Percentiles rank a stretch among this genome's conserved stretches.
Conservation (phyloP, 495 filamentous ascomycete genomes). For the Delitschia confertaspora region DNA sequence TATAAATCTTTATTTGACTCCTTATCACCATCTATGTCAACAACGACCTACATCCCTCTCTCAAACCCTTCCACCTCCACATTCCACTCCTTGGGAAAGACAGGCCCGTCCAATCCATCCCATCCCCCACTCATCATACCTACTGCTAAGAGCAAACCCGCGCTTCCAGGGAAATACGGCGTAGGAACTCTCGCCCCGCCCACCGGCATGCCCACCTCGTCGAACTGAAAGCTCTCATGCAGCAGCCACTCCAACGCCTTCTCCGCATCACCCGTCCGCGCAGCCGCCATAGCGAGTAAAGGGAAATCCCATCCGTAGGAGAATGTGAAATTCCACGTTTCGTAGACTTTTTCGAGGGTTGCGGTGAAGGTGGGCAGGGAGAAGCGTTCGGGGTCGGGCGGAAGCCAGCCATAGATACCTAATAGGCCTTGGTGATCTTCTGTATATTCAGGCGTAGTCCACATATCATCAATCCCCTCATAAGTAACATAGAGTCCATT, state of each 20-base stretch:
- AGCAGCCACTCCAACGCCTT: conserved; percentile 43
- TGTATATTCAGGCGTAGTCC: conserved; percentile 37
- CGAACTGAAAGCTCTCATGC: conserved; percentile 41
- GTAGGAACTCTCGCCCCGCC: conserved; percentile 46
- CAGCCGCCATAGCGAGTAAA: conserved; percentile 45
- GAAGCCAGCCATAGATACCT: conserved; percentile 42
- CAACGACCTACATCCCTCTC: conserved; percentile 8
- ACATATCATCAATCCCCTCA: conserved; percentile 45
- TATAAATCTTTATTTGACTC: no score
- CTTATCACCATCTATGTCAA: no score
- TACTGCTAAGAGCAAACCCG: conserved; percentile 42
- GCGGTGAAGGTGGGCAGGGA: conserved; percentile 37
- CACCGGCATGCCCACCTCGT: conserved; percentile 45
- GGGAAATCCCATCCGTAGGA: conserved; percentile 50
- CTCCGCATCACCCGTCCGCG: conserved; percentile 39
- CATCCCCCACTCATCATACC: conserved; percentile 47
- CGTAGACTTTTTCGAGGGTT: conserved; percentile 39
- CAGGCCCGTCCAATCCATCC: conserved; percentile 31
- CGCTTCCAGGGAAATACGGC: conserved; percentile 46
- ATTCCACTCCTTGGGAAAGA: conserved; percentile 41
- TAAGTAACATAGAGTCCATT: conserved; percentile 42
- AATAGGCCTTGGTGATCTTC: conserved; percentile 46
- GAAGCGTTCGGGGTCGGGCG: conserved; percentile 36
- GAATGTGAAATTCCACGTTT: conserved; percentile 41
- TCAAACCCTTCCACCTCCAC: conserved; percentile 41